Evolutionary conservation across 208 protist genomes (phyloP).

Genomic region (Leishmania tarentolae): DNA sequence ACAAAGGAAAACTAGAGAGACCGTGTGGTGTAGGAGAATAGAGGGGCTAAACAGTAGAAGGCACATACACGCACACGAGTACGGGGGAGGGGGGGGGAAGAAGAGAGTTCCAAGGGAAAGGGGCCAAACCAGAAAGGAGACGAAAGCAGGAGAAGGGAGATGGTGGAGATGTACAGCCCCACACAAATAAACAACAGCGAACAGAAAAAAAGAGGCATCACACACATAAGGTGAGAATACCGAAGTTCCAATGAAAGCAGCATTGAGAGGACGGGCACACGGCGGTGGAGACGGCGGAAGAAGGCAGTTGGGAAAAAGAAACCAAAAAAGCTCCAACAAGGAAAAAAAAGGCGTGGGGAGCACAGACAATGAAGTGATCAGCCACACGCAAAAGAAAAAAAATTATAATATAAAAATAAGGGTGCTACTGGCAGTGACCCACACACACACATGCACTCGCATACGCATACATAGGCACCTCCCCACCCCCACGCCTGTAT

Average conservation of each 20-base stretch:
- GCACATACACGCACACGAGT: not conserved
- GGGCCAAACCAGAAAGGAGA: not conserved
- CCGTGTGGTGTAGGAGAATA: too few species aligned
- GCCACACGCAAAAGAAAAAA: not conserved
- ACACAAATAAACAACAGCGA: too few species aligned
- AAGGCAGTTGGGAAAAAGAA: not conserved
- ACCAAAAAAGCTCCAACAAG: slow-evolving; percentile 11
- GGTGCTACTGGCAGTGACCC: not conserved
- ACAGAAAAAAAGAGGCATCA: too few species aligned
- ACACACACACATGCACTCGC: not conserved
- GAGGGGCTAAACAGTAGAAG: not conserved
- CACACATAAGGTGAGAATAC: not conserved
- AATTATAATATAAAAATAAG: not conserved
- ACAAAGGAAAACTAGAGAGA: not conserved
- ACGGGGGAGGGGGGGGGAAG: not conserved
- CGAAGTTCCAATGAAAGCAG: not conserved
- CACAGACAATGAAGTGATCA: not conserved
- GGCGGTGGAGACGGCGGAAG: not conserved
- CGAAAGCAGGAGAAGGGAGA: too few species aligned
- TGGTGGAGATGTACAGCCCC: too few species aligned
- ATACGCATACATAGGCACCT: not conserved
- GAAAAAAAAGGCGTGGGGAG: slow-evolving; percentile 7
- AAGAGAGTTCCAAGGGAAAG: not conserved
- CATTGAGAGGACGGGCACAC: not conserved
- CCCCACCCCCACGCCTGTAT: not conserved